Conservation (phyloP, 768 basidiomycete genomes). For the Crassisporium funariophilum region DNA sequence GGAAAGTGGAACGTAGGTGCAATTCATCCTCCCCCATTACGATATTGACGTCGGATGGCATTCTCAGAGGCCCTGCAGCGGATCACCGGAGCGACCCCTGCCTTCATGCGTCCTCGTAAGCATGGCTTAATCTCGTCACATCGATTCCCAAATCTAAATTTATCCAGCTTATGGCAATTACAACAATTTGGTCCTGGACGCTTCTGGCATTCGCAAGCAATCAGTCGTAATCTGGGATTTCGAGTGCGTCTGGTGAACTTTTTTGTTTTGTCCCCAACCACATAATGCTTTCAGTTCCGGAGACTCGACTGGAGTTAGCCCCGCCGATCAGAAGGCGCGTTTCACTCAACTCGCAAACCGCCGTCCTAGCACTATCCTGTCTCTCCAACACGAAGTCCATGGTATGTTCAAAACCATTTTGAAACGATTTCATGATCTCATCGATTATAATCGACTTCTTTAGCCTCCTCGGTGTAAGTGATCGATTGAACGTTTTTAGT, state of each 20-base stretch:
- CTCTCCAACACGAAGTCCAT: too few species aligned
- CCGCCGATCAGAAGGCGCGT: too few species aligned
- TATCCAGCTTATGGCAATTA: conserved; percentile 36
- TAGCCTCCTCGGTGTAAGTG: too few species aligned
- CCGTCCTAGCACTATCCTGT: too few species aligned
- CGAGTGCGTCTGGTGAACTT: conserved; percentile 23
- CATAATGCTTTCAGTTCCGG: too few species aligned
- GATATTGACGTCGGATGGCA: background rate
- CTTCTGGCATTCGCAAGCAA: conserved; percentile 25
- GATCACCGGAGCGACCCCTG: conserved; percentile 36
- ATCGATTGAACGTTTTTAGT: too few species aligned
- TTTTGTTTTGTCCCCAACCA: background rate
- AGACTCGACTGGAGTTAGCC: too few species aligned
- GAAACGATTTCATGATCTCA: too few species aligned
- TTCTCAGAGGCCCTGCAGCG: conserved; percentile 28
- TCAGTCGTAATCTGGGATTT: conserved; percentile 35
- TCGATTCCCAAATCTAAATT: background rate
- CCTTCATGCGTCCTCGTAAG: conserved; percentile 40
- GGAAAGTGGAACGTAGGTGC: conserved; percentile 20
- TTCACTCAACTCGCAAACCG: too few species aligned
- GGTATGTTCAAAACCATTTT: too few species aligned
- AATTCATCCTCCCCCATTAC: background rate
- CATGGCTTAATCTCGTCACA: background rate
- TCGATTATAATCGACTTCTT: too few species aligned
- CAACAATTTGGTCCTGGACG: conserved; percentile 32